Evolutionary conservation across 192 early-diverging fungal genomes (phyloP), one percentile per base, ranked within the genome.

Genomic region (Coemansia biformis): DNA sequence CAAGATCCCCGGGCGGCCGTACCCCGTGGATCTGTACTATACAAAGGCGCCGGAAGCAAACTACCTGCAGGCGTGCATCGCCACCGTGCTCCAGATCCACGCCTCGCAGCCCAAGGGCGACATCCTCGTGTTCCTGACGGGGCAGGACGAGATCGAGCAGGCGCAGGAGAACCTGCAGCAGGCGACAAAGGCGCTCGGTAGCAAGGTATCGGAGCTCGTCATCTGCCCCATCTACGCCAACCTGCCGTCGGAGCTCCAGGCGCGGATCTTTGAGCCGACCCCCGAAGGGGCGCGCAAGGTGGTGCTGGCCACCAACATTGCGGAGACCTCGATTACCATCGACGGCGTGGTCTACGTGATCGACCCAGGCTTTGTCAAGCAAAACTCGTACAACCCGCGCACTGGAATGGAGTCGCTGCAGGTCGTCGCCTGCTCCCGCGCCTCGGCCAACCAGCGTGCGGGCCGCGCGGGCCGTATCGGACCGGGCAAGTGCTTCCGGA

Each of bases 301-400:
- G 15, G 91, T 99, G 16, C 58, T 99, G 32, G 93, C 96, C 1
- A 99, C 96, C 41, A 99, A 99, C 67, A 96, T 99, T 80, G 96
- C 96, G 5, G 96, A 99, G 62, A 99, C 96, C 0, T 90, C 87
- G 2, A 93, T 99, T 54, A 99, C 96, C 0, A 90, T 95, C 31
- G 92, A 99, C 56, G 94, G 96, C 31, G 86, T 99, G 29, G 79
- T 88, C 13, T 99, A 86, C 77, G 96, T 99, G 17, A 92, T 99
- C 40, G 96, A 99, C 60, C 92, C 96, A 7, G 96, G 96, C 0
- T 96, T 98, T 73, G 87, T 85, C 42, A 99, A 99, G 79, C 88
- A 94, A 67, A 90, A 91, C 56, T 82, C 85, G 16, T 99, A 95
- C 66, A 94, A 96, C 49, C 88, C 95, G 40, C 85, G 88, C 43